Evolutionary conservation across 1,139 yeast species (phyloP).

Genomic region (Blastobotrys buckinghamii): DNA sequence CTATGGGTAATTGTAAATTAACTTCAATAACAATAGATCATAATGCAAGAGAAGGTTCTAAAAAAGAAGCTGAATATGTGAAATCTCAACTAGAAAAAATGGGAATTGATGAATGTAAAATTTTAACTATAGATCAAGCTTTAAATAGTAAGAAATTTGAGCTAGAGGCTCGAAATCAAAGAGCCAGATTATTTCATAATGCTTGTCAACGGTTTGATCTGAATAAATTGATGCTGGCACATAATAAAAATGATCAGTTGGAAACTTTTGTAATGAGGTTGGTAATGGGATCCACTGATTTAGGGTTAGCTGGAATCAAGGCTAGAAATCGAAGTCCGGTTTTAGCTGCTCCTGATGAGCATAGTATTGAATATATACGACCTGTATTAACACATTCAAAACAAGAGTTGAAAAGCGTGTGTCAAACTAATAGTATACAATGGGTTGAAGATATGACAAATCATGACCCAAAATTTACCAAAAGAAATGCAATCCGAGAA

Average conservation of each 20-base stretch:
- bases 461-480: conserved; percentile 46
- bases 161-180: conserved; percentile 35
- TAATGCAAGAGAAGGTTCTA: conserved; percentile 43
- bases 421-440: conserved; percentile 35
- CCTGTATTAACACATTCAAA: conserved; percentile 52
- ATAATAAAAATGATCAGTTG: conserved; percentile 63
- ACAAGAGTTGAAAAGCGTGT: conserved; percentile 41
- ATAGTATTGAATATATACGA: conserved; percentile 33
- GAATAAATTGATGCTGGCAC: conserved; percentile 50
- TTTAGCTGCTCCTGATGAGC: conserved; percentile 22
- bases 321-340: conserved; percentile 20
- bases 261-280: conserved; percentile 63
- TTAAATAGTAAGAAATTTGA: conserved; percentile 18
- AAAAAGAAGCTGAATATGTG: conserved; percentile 44
- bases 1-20: conserved; percentile 30
- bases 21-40: conserved; percentile 58
- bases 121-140: conserved; percentile 37
- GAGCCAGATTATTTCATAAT: conserved; percentile 43
- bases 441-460: conserved; percentile 76
- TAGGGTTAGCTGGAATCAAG: conserved; percentile 48
- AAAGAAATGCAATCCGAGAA: conserved; percentile 43
- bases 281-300: conserved; percentile 47
- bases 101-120: conserved; percentile 38
- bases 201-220: conserved; percentile 33
- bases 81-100: conserved; percentile 35